Conservation (phyloP, 768 basidiomycete species). For the Phanerochaete sordida region DNA sequence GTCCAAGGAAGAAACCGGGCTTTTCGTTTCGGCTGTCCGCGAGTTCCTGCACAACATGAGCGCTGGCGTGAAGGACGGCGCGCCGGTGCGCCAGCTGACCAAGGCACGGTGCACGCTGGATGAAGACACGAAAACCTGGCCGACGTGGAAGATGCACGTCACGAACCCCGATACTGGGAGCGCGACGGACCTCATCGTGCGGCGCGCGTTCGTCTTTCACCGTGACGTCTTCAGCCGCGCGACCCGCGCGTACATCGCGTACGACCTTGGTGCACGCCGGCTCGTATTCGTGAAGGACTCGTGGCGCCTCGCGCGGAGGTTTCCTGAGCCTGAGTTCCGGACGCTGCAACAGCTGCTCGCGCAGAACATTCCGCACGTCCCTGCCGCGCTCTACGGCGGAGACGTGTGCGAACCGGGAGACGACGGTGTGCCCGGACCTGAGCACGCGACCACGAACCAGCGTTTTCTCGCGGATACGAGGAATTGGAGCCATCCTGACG, state of each 20-base stretch:
- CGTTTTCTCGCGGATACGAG: background rate
- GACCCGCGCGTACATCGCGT: constrained; percentile 8
- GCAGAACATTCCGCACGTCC: background rate
- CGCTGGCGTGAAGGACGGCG: background rate
- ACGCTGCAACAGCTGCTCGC: background rate
- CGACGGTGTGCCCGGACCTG: background rate
- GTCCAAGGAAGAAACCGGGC: background rate
- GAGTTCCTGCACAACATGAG: background rate
- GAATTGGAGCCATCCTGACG: background rate
- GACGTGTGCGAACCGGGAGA: background rate
- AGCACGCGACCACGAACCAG: background rate
- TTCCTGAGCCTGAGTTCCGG: background rate
- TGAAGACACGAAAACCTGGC: background rate
- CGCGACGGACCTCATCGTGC: background rate
- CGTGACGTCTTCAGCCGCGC: background rate
- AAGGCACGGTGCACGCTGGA: background rate
- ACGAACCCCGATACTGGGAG: background rate
- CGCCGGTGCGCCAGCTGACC: background rate
- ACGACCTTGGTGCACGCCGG: background rate
- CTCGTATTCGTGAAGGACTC: constrained; percentile 11
- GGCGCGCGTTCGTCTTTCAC: background rate
- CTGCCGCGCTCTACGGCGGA: background rate
- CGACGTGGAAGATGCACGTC: background rate
- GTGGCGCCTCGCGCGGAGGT: background rate
- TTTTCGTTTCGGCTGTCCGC: background rate